Conservation (phyloP, 208 protist species). For the Naegleria gruberi region DNA sequence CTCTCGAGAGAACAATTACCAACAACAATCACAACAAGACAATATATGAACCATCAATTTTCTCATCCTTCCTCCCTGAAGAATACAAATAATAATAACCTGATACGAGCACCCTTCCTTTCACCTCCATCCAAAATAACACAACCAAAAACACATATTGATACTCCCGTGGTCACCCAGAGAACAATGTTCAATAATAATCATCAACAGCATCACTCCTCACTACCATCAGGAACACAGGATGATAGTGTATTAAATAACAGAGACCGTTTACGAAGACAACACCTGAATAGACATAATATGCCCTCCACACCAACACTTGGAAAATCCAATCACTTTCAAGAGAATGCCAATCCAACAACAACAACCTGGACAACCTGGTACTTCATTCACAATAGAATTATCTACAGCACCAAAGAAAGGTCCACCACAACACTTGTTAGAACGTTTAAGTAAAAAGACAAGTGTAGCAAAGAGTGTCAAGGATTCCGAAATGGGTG, state of each 20-base stretch:
- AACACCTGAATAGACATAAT: background rate
- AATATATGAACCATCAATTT: no score
- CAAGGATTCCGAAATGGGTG: background rate
- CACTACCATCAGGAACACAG: background rate
- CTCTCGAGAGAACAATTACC: no score
- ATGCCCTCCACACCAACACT: background rate
- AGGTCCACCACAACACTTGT: background rate
- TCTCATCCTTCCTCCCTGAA: no score
- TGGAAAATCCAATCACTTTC: no score
- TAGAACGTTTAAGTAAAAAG: background rate
- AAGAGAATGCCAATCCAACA: background rate
- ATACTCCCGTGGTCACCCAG: no score
- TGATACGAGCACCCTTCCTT: background rate
- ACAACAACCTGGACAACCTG: background rate
- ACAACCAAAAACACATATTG: background rate
- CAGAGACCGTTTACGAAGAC: background rate
- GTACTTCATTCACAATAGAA: background rate
- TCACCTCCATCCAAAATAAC: background rate
- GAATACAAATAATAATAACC: no score
- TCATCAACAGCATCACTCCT: background rate
- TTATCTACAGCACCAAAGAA: background rate
- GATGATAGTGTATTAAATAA: background rate
- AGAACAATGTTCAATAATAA: background rate
- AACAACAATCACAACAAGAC: no score
- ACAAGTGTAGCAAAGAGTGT: background rate